A percentile compares a stretch with the other conserved stretches of the same genome.
phyloP scores from a whole-genome alignment of 1,139 yeast genomes.

The Candida smagusa region DNA sequence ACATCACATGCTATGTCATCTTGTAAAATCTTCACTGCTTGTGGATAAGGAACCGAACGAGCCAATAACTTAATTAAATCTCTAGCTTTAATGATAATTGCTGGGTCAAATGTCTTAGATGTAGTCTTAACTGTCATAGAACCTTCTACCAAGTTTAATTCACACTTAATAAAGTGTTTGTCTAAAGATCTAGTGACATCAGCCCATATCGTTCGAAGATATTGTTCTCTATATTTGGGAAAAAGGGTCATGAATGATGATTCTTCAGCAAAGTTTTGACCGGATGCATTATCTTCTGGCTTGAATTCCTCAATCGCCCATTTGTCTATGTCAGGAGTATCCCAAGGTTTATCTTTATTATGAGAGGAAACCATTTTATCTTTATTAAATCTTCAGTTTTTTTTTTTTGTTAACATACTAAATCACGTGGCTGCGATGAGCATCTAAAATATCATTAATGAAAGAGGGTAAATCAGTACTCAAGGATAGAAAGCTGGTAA shows the following conservation, averaged over 20 bases:
- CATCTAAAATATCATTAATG: not conserved
- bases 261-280: constrained; percentile 88
- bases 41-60: constrained; percentile 96
- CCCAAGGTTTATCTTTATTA: constrained; percentile 97
- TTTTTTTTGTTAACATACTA: not conserved
- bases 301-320: constrained; percentile 89
- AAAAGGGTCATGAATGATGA: constrained; percentile 91
- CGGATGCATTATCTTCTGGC: constrained; percentile 84
- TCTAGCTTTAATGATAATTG: constrained; percentile 87
- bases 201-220: constrained; percentile 86
- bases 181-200: constrained; percentile 84
- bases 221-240: constrained; percentile 94
- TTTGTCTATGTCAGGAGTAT: constrained; percentile 90
- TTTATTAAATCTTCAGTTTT: constrained; percentile 6
- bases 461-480: not conserved
- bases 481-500: not conserved
- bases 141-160: constrained; percentile 89
- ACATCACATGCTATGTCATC: constrained; percentile 96
- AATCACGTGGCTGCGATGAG: constrained; percentile 1
- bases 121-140: constrained; percentile 97
- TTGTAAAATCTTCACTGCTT: constrained; percentile 85
- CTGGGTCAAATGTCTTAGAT: constrained; percentile 93
- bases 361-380: constrained; percentile 80
- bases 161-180: constrained; percentile 71
- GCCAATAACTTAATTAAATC: constrained; percentile 91